These are phyloP conservation scores for Heracleum sosnowskyi DNA, from an alignment of 129 eudicot genomes.

Conservation along the genomic window DNA sequence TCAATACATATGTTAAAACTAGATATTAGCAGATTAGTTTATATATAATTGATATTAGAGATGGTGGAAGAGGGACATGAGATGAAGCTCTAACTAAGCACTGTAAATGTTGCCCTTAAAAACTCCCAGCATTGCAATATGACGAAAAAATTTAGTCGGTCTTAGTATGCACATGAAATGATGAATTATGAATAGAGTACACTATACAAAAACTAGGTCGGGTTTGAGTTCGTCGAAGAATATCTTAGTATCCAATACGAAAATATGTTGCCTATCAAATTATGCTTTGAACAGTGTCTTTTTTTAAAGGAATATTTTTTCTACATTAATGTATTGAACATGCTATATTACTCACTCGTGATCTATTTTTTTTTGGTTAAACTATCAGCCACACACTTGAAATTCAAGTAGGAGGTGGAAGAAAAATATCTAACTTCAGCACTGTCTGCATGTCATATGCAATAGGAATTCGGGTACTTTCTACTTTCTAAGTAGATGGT, in stretches of 20 bases:
- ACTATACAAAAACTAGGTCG: background rate
- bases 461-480: constrained; percentile 71
- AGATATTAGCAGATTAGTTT: background rate
- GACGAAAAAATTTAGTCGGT: background rate
- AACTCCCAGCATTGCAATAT: background rate
- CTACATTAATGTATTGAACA: background rate
- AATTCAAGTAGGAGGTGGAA: constrained; percentile 93
- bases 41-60: background rate
- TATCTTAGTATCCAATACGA: background rate
- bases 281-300: background rate
- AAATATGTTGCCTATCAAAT: background rate
- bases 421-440: constrained; percentile 81
- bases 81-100: background rate
- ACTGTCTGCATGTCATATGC: constrained; percentile 74
- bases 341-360: background rate
- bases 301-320: no score
- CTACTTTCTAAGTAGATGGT: background rate
- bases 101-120: background rate
- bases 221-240: background rate
- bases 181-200: background rate
- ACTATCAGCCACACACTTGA: constrained; percentile 59
- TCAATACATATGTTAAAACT: background rate
- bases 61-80: background rate
- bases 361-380: background rate
- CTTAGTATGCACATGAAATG: background rate